These are phyloP conservation scores for Botryosphaeria dothidea DNA, from an alignment of 2,329 filamentous ascomycete species.

Conservation along the genomic window DNA sequence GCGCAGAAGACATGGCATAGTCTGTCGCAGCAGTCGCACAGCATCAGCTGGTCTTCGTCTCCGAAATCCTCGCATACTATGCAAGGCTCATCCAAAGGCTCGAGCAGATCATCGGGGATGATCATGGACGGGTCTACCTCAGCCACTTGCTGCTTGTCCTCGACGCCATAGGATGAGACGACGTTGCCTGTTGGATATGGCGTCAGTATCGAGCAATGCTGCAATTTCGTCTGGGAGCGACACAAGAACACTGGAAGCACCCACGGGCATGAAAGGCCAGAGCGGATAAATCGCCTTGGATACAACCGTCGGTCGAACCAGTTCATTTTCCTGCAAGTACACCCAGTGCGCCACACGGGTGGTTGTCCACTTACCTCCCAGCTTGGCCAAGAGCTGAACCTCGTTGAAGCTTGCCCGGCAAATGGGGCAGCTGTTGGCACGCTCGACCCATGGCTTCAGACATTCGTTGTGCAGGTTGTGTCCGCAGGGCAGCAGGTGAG, in stretches of 20 bases:
- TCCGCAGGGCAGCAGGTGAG: conserved; percentile 72
- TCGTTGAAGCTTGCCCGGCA: conserved; percentile 89
- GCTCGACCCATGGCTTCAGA: conserved; percentile 90
- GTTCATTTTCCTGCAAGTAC: conserved; percentile 11
- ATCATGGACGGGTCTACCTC: conserved; percentile 84
- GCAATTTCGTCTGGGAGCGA: background rate
- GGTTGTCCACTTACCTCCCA: conserved; percentile 67
- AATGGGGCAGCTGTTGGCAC: conserved; percentile 97
- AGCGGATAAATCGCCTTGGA: conserved; percentile 1
- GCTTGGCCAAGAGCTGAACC: conserved; percentile 77
- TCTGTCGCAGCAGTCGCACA: conserved; percentile 89
- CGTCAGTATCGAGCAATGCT: background rate
- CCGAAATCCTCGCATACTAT: conserved; percentile 80
- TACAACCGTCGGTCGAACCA: conserved; percentile 12
- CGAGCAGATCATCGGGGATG: conserved; percentile 64
- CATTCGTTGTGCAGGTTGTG: conserved; percentile 93
- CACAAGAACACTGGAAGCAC: conserved; percentile 17
- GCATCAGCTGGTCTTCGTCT: conserved; percentile 79
- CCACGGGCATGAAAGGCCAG: conserved; percentile 17
- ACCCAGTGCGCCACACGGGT: background rate
- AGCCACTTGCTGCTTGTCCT: conserved; percentile 85
- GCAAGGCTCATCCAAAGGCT: conserved; percentile 63
- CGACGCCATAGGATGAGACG: conserved; percentile 63
- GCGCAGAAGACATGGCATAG: conserved; percentile 92
- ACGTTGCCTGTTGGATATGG: conserved; percentile 49